These are phyloP conservation scores for Candida fluviatilis DNA, from an alignment of 805 yeast genomes.

Conservation along the genomic window DNA sequence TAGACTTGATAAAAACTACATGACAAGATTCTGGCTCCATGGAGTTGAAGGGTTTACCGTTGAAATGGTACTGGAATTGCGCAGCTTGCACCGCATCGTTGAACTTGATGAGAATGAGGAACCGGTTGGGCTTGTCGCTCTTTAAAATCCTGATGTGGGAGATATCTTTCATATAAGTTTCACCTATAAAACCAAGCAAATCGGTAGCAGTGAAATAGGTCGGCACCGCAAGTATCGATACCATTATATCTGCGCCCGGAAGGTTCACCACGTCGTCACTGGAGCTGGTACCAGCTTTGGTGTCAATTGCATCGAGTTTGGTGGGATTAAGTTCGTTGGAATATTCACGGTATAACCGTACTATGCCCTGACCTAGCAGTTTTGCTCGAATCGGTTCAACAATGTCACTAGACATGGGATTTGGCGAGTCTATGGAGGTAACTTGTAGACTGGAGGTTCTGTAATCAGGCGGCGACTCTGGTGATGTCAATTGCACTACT, in stretches of 20 bases:
- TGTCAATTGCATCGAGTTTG: no score
- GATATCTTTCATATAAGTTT: constrained; percentile 46
- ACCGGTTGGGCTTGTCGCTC: constrained; percentile 62
- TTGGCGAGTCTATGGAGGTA: constrained; percentile 21
- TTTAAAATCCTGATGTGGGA: constrained; percentile 72
- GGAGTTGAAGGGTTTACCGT: constrained; percentile 74
- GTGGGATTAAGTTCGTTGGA: constrained; percentile 23
- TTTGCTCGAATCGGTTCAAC: constrained; percentile 56
- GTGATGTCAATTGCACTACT: constrained; percentile 20
- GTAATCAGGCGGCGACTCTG: constrained; percentile 21
- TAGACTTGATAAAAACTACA: constrained; percentile 63
- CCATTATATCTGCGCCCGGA: constrained; percentile 58
- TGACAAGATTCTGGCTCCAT: constrained; percentile 89
- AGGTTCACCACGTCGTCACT: constrained; percentile 6
- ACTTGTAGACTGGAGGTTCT: constrained; percentile 27
- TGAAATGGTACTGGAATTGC: constrained; percentile 59
- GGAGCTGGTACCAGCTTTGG: no score
- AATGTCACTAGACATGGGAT: constrained; percentile 16
- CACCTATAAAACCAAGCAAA: constrained; percentile 75
- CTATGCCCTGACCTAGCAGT: constrained; percentile 69
- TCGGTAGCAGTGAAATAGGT: constrained; percentile 84
- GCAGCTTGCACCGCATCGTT: constrained; percentile 50
- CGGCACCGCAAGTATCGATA: constrained; percentile 82
- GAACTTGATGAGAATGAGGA: constrained; percentile 76
- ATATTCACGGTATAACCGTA: constrained; percentile 59